Evolutionary conservation across 108 stramenopile species (phyloP).

Genomic region (Epithemia pelagica): DNA sequence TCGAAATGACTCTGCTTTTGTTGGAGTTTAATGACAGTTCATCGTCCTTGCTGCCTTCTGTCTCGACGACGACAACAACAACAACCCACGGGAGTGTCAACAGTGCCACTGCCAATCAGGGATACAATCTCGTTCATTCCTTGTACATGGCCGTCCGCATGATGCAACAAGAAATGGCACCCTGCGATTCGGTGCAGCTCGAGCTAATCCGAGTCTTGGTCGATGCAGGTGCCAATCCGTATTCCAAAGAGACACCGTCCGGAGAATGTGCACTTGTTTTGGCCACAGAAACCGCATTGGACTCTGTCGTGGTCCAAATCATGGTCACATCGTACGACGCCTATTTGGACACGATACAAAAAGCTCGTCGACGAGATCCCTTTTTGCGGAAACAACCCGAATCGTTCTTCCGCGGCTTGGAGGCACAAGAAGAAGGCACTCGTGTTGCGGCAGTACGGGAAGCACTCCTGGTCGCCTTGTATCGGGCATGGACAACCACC

Average conservation of each 20-base stretch:
- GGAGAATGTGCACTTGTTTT: conserved; percentile 1
- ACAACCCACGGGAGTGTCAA: background rate
- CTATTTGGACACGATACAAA: conserved; percentile 14
- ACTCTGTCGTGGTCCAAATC: background rate
- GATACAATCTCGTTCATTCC: conserved; percentile 24
- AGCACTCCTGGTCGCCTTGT: conserved; percentile 27
- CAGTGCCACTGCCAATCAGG: background rate
- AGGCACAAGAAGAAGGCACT: conserved; percentile 31
- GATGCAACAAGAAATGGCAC: background rate
- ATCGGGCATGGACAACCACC: background rate
- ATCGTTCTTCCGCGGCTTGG: conserved; percentile 42
- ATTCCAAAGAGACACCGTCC: background rate
- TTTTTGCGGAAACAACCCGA: conserved; percentile 50
- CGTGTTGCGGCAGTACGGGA: conserved; percentile 13
- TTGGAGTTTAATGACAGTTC: conserved; percentile 37
- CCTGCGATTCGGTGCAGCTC: background rate
- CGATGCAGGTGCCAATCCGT: conserved; percentile 45
- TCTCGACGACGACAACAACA: background rate
- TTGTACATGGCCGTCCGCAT: conserved; percentile 7
- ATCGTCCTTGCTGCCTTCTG: conserved; percentile 12
- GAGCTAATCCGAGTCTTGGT: conserved; percentile 20
- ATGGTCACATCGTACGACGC: conserved; percentile 18
- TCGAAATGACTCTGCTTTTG: conserved; percentile 56
- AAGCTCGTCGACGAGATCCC: conserved; percentile 47
- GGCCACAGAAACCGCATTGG: conserved; percentile 5